These are phyloP conservation scores for Paraleonurus japonicus DNA, from an alignment of 257 asterid genomes.

Conservation along the genomic window DNA sequence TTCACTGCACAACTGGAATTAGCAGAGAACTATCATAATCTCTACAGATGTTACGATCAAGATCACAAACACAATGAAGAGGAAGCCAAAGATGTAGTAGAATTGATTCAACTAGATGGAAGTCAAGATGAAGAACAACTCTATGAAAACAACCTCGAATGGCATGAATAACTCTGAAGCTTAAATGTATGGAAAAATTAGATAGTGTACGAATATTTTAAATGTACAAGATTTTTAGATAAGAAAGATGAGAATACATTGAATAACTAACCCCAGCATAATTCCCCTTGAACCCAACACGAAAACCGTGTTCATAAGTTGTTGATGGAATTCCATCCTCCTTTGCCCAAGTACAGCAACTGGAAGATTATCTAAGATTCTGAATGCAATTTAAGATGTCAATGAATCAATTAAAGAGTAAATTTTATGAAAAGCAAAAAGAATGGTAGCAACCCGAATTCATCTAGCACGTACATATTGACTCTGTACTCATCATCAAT, in stretches of 20 bases:
- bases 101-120: conserved; percentile 94
- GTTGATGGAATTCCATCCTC: conserved; percentile 67
- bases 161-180: conserved; percentile 95
- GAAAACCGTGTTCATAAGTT: conserved; percentile 88
- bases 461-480: conserved; percentile 54
- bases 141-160: conserved; percentile 89
- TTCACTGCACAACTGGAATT: conserved; percentile 91
- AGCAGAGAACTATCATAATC: conserved; percentile 83
- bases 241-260: conserved; percentile 1
- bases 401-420: conserved; percentile 15
- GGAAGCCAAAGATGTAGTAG: conserved; percentile 89
- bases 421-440: neutral
- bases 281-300: conserved; percentile 86
- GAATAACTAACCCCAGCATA: conserved; percentile 76
- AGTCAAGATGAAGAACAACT: conserved; percentile 83
- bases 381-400: conserved; percentile 36
- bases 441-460: conserved; percentile 1
- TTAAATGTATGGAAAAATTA: conserved; percentile 30
- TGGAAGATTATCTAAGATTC: conserved; percentile 93
- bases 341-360: conserved; percentile 84
- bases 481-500: conserved; percentile 85
- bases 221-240: conserved; percentile 13
- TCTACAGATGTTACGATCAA: conserved; percentile 78
- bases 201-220: neutral
- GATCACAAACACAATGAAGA: conserved; percentile 80